phyloP scores from a whole-genome alignment of 2,329 filamentous ascomycete species.

The Gaeumannomyces tritici region DNA sequence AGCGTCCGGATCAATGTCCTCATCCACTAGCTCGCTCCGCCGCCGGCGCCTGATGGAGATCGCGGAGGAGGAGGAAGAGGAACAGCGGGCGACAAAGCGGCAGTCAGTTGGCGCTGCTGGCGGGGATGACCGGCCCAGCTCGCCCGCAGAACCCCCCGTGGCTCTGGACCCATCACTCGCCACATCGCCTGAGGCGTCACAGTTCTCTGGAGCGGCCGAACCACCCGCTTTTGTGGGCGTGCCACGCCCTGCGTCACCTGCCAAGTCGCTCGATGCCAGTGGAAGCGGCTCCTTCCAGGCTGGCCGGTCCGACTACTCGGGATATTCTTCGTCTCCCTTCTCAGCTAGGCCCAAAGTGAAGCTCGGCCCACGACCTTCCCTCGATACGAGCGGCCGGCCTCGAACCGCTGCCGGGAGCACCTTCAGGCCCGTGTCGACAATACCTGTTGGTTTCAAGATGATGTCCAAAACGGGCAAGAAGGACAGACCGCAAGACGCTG shows the following conservation, averaged over 20 bases:
- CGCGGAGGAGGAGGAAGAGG: slow-evolving; percentile 77
- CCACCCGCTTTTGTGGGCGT: slow-evolving; percentile 41
- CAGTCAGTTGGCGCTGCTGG: slow-evolving; percentile 45
- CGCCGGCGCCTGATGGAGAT: slow-evolving; percentile 80
- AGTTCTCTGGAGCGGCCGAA: slow-evolving; percentile 39
- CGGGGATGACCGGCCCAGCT: slow-evolving; percentile 13
- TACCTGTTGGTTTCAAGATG: slow-evolving; percentile 72
- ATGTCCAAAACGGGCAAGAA: slow-evolving; percentile 50
- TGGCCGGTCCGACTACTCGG: slow-evolving; percentile 39
- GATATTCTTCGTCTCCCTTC: slow-evolving; percentile 32
- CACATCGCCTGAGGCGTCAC: slow-evolving; percentile 35
- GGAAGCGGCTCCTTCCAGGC: slow-evolving; percentile 43
- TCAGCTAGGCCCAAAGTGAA: slow-evolving; percentile 73
- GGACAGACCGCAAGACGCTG: slow-evolving; percentile 20
- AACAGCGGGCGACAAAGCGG: slow-evolving; percentile 45
- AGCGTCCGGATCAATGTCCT: slow-evolving; percentile 75
- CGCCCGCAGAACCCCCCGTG: slow-evolving; percentile 26
- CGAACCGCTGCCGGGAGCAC: slow-evolving; percentile 51
- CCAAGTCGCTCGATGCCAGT: slow-evolving; percentile 30
- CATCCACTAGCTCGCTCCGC: slow-evolving; percentile 71
- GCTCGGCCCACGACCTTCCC: slow-evolving; percentile 73
- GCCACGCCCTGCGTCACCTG: slow-evolving; percentile 32
- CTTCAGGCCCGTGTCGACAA: slow-evolving; percentile 63
- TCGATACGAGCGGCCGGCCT: slow-evolving; percentile 51
- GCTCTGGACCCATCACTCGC: slow-evolving; percentile 44